A percentile compares a stretch with the other conserved stretches of the same genome.
These are phyloP conservation scores for Carex cristatella DNA, from an alignment of 176 grass and related monocot species.

Conservation along the genomic window DNA sequence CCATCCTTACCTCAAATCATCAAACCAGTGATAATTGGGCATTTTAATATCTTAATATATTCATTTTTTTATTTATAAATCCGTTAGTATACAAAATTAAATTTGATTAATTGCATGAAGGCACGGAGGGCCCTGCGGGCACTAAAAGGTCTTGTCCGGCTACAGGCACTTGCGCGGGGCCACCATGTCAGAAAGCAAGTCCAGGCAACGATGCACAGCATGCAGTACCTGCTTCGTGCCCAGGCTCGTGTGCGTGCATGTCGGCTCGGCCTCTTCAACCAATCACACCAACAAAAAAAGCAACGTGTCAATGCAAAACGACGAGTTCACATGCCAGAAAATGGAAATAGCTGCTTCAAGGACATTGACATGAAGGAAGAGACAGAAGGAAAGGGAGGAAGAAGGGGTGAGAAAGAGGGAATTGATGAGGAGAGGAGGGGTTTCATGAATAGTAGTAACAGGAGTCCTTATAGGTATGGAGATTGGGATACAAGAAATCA, in stretches of 20 bases:
- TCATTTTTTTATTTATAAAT: not conserved
- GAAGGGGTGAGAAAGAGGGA: conserved; percentile 19
- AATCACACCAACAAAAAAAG: not conserved
- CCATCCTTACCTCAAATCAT: not conserved
- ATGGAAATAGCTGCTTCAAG: not conserved
- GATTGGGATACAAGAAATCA: conserved; percentile 48
- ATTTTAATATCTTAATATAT: not conserved
- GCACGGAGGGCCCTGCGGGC: conserved; percentile 53
- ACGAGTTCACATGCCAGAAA: not conserved
- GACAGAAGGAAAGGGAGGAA: not conserved
- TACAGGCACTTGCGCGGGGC: conserved; percentile 76
- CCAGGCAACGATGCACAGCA: conserved; percentile 65
- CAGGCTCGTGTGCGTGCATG: conserved; percentile 66
- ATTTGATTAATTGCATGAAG: conserved; percentile 21
- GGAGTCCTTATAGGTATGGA: conserved; percentile 20
- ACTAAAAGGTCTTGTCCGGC: conserved; percentile 56
- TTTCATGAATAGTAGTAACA: not conserved
- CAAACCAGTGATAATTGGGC: not conserved
- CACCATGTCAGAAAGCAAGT: conserved; percentile 76
- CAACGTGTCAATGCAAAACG: not conserved
- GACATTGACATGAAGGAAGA: conserved; percentile 15
- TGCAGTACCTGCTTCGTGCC: conserved; percentile 71
- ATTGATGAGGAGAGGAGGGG: not conserved
- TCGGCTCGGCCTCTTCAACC: conserved; percentile 26
- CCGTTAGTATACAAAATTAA: not conserved